Base-by-base conservation (phyloP, 257 asterid species). In the Solanum acaule region DNA sequence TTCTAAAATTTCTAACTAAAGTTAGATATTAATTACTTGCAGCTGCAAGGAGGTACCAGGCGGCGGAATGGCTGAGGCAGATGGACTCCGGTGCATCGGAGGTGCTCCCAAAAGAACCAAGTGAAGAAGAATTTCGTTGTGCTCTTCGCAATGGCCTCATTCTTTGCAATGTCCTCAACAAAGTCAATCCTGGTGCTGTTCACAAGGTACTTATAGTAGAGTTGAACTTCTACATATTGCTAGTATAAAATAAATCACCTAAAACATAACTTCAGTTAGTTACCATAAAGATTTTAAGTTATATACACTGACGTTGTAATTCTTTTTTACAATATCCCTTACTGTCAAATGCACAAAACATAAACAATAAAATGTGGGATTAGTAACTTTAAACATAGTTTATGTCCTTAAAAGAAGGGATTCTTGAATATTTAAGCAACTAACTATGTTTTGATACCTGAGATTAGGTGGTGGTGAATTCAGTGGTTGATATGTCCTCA, bases 101-200 rank as follows among this genome's bases (percentile, higher is more conserved):
- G 87, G 90, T 93, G 85, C 94, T 96, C 49, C 94, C 96, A 0
- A 71, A 89, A 87, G 92, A 96, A 85, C 98, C 99, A 40, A 91
- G 93, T 35, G 99, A 95, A 90, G 94, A 93, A 83, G 94, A 94
- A n/a, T 96, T 95, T 81, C 92, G 96, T 63, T 88, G 92, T 82
- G 95, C 96, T 5, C 98, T 96, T 79, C 98, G 99, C 92, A 96
- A 96, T 87, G 99, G 99, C 71, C 98, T 95, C 87, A 93, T 96
- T 78, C 98, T 95, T n/a, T 96, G 99, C 98, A 96, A 96, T 37
- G 98, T 96, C 83, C 98, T 96, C 93, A 96, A 96, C 96, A 96
- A 93, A 94, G 95, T 96, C 92, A 94, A 95, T 86, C 98, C 99
- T 29, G 96, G 98, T 1, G 98, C 98, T 22, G 95, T 95, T 90